These are phyloP conservation scores for Colletotrichum costaricense DNA, from an alignment of 2,329 filamentous ascomycete genomes.

Conservation along the genomic window DNA sequence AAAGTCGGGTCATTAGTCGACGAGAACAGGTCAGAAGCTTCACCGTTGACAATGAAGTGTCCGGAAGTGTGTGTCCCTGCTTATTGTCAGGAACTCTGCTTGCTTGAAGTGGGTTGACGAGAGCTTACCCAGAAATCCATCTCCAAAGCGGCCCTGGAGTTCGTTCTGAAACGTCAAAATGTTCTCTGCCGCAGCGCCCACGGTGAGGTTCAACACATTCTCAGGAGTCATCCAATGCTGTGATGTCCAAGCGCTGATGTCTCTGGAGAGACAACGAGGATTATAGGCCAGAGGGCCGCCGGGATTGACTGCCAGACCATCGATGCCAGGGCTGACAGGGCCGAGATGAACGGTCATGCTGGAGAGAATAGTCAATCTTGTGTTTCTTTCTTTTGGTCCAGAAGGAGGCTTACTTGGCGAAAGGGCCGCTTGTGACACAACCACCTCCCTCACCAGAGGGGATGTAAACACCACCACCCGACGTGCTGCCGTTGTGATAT, in stretches of 20 bases:
- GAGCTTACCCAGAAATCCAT: constrained; percentile 40
- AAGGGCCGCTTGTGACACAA: constrained; percentile 61
- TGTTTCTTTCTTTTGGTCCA: neutral
- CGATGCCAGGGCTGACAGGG: constrained; percentile 38
- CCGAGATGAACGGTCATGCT: constrained; percentile 44
- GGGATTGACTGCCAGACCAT: constrained; percentile 39
- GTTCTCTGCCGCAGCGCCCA: constrained; percentile 39
- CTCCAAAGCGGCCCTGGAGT: constrained; percentile 43
- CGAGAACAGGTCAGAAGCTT: constrained; percentile 40
- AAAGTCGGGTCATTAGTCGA: constrained; percentile 42
- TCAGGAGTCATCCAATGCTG: constrained; percentile 37
- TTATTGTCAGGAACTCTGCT: neutral
- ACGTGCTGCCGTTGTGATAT: constrained; percentile 41
- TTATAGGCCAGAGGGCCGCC: constrained; percentile 38
- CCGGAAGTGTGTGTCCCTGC: constrained; percentile 38
- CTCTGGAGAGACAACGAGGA: constrained; percentile 45
- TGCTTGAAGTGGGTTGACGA: neutral
- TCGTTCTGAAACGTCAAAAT: constrained; percentile 48
- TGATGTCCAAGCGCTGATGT: constrained; percentile 38
- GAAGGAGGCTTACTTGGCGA: constrained; percentile 53
- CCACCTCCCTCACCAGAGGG: constrained; percentile 50
- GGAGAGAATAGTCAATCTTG: neutral
- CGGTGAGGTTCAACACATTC: constrained; percentile 38
- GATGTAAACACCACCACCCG: constrained; percentile 42
- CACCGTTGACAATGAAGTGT: constrained; percentile 43